Percentiles rank a stretch among this genome's conserved stretches.
phyloP scores from a whole-genome alignment of 352 stramenopile genomes.

The Phytopythium chamaehyphon region DNA sequence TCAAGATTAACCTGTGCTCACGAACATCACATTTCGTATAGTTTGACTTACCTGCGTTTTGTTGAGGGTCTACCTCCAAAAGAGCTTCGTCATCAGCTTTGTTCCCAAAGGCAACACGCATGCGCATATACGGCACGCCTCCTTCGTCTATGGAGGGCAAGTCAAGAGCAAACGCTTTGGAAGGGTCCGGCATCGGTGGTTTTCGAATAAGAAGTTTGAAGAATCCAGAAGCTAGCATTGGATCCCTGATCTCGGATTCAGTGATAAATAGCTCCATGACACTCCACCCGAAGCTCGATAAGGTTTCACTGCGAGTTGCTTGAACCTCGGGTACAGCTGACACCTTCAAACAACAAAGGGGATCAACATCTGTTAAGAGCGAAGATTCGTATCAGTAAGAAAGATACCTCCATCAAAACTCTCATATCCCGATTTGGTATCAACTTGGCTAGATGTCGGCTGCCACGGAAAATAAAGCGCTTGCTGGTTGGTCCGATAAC shows the following conservation, averaged over 20 bases:
- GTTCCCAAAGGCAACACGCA: constrained; percentile 31
- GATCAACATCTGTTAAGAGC: not conserved
- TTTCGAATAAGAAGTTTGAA: constrained; percentile 38
- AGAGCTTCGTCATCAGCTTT: constrained; percentile 17
- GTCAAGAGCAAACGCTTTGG: constrained; percentile 13
- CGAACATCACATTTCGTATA: not conserved
- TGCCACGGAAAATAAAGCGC: constrained; percentile 26
- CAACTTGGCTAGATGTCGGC: constrained; percentile 28
- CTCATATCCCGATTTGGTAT: constrained; percentile 17
- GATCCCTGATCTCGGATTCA: not conserved
- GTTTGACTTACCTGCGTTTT: constrained; percentile 19
- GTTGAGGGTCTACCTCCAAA: constrained; percentile 32
- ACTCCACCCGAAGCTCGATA: constrained; percentile 40
- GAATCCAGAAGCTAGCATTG: constrained; percentile 17
- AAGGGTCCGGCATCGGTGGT: constrained; percentile 38
- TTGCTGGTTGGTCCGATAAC: constrained; percentile 17
- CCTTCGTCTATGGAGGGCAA: constrained; percentile 3
- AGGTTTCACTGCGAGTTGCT: not conserved
- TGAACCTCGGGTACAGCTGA: constrained; percentile 9
- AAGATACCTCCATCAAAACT: constrained; percentile 37
- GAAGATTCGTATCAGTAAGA: not conserved
- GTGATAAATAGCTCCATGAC: constrained; percentile 28
- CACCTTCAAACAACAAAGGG: constrained; percentile 18
- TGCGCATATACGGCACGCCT: constrained; percentile 22
- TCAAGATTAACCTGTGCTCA: not conserved